Evolutionary conservation across 2,329 filamentous ascomycete species (phyloP).

Genomic region (Sclerotinia subarctica): DNA sequence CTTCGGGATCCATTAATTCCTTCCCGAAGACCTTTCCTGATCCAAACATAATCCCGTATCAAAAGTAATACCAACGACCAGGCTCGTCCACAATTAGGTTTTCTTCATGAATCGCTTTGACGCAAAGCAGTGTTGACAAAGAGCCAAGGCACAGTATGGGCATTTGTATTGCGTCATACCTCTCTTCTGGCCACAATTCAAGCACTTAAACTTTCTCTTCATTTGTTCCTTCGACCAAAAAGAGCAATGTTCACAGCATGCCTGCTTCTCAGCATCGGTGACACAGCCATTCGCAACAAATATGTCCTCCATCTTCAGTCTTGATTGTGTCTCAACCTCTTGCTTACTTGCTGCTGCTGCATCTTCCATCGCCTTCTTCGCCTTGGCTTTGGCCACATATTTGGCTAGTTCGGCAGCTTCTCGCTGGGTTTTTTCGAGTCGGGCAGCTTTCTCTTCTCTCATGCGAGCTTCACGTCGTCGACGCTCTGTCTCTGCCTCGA

Average conservation of each 20-base stretch:
- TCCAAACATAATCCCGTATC: no score
- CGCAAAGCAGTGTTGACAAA: constrained; percentile 24
- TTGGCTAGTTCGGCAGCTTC: constrained; percentile 5
- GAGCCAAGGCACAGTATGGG: constrained; percentile 24
- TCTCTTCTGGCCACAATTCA: constrained; percentile 25
- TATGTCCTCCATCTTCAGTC: constrained; percentile 15
- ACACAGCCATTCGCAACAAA: constrained; percentile 15
- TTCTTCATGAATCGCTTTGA: not conserved
- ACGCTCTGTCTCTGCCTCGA: not conserved
- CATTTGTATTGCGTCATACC: constrained; percentile 25
- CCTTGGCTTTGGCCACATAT: not conserved
- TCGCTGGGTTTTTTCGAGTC: not conserved
- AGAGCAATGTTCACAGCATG: constrained; percentile 23
- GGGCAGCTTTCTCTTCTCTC: constrained; percentile 5
- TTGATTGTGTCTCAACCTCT: constrained; percentile 7
- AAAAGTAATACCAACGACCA: not conserved
- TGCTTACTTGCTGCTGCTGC: not conserved
- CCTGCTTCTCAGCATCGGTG: constrained; percentile 24
- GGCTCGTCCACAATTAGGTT: not conserved
- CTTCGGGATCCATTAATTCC: not conserved
- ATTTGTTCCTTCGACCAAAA: constrained; percentile 27
- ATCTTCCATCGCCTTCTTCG: not conserved
- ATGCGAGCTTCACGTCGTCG: not conserved
- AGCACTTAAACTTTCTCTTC: constrained; percentile 29
- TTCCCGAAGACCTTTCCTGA: no score